Base-by-base conservation (phyloP, 768 basidiomycete genomes). In the Rhodocollybia butyracea region DNA sequence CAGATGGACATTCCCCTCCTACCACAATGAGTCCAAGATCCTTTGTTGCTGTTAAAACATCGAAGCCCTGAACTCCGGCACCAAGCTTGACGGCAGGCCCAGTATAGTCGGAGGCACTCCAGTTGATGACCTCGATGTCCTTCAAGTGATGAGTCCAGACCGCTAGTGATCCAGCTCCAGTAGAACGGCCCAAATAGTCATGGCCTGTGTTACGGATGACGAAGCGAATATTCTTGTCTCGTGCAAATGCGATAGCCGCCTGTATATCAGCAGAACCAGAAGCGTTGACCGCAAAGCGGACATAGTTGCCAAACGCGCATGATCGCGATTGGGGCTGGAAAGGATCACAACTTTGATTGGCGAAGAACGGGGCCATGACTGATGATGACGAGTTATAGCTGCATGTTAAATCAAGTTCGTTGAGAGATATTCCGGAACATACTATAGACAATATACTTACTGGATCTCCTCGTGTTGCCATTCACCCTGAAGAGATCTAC, bases 191-290 rank as follows among this genome's bases (percentile, higher is more conserved):
- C 41, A 43, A 10, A 19, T 43, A 43, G 21, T 71, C 68, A 56
- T 69, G 71, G 29, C 46, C 46, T 32, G 46, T 48, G 24, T 32
- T 48, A 12, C 41, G 7, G 29, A 67, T 50, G 7, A 60, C 60
- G 11, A 62, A 42, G 3, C 57, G 46, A 15, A 67, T 42, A 50
- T 66, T 65, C 29, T 62, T 60, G 24, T 43, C 30, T 3, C 45
- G 52, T 5, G 66, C 66, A 51, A 67, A 67, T 15, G 52, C 57
- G 36, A 67, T 48, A 26, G 62, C 54, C 8, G 26, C 46, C 36
- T 58, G 55, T 8, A 67, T 54, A 52, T 67, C 61, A 24, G 24
- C 54, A 10, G 17, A 10, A 7, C 10, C 22, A 10, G 41, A 43
- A 24, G 21, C 41, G 21, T 43, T 43, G 7, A 43, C 19, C 10